A percentile compares a stretch with the other conserved stretches of the same genome.
Conservation (phyloP, 768 basidiomycete genomes). For the Auricularia sp. region DNA sequence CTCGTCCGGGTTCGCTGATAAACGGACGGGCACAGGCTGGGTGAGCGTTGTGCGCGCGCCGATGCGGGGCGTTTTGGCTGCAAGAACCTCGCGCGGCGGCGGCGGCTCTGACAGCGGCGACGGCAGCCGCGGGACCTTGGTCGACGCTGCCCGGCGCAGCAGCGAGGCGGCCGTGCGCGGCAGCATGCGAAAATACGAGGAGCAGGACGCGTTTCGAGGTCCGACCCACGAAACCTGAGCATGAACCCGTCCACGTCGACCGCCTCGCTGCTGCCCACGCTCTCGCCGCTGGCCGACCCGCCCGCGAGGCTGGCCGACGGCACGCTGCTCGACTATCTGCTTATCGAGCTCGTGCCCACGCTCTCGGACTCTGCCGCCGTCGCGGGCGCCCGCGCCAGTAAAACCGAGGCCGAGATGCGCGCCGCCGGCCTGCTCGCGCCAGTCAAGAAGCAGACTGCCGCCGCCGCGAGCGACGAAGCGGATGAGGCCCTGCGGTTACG, state of each 20-base stretch:
- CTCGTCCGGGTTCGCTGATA: neutral
- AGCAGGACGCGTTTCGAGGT: too few species aligned
- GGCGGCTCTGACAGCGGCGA: neutral
- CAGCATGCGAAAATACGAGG: too few species aligned
- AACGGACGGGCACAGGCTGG: neutral
- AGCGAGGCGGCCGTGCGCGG: too few species aligned
- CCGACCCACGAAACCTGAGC: too few species aligned
- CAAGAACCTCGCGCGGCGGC: neutral
- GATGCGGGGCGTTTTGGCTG: neutral
- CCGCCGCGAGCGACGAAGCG: constrained; percentile 43
- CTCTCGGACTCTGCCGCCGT: constrained; percentile 65
- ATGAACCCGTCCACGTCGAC: constrained; percentile 8
- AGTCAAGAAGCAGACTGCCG: constrained; percentile 25
- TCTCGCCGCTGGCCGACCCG: constrained; percentile 56
- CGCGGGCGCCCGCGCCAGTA: constrained; percentile 54
- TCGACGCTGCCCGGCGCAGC: neutral
- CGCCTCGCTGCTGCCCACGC: constrained; percentile 16
- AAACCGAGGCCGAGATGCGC: constrained; percentile 68
- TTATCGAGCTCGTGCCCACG: constrained; percentile 69
- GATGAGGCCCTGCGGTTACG: constrained; percentile 60
- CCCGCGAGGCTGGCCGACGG: constrained; percentile 51
- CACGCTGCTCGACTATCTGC: constrained; percentile 73
- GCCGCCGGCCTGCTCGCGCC: constrained; percentile 62
- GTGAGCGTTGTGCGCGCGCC: neutral
- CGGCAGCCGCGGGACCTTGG: neutral